Conservation (phyloP, 2,329 filamentous ascomycete genomes). For the Scedosporium apiospermum region DNA sequence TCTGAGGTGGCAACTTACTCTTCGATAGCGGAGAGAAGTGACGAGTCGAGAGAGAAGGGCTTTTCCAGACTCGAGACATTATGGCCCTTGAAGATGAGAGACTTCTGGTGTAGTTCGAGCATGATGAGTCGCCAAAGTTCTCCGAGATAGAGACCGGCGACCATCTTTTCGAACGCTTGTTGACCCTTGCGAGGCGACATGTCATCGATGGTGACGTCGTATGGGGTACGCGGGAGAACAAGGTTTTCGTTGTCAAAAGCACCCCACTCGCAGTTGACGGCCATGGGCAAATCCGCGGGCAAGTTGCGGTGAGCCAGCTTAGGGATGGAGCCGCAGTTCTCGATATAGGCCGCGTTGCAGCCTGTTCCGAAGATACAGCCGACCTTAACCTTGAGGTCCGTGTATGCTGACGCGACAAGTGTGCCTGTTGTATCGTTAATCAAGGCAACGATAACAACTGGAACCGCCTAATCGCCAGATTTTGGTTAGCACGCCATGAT, state of each 20-base stretch:
- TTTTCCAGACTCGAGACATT: conserved; percentile 73
- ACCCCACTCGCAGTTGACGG: conserved; percentile 97
- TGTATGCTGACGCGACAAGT: conserved; percentile 92
- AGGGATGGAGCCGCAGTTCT: conserved; percentile 79
- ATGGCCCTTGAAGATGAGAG: conserved; percentile 73
- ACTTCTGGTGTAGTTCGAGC: conserved; percentile 73
- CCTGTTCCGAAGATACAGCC: conserved; percentile 98
- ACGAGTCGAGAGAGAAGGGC: conserved; percentile 83
- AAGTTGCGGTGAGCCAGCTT: conserved; percentile 91
- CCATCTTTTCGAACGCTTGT: conserved; percentile 97
- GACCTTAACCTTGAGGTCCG: conserved; percentile 85
- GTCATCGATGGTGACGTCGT: conserved; percentile 80
- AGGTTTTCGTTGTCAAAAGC: conserved; percentile 92
- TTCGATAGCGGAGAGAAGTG: conserved; percentile 87
- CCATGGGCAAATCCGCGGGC: conserved; percentile 73
- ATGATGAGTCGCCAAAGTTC: conserved; percentile 88
- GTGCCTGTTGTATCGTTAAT: conserved; percentile 99
- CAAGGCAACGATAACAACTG: conserved; percentile 84
- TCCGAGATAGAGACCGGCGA: conserved; percentile 86
- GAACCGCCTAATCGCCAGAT: conserved; percentile 52
- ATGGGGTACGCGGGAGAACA: conserved; percentile 75
- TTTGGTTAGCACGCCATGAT: neutral
- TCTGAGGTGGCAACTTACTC: conserved; percentile 42
- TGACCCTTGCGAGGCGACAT: conserved; percentile 88
- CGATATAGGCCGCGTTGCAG: conserved; percentile 98